Conservation (phyloP, 805 yeast genomes). For the Yamadazyma paraphyllophila region DNA sequence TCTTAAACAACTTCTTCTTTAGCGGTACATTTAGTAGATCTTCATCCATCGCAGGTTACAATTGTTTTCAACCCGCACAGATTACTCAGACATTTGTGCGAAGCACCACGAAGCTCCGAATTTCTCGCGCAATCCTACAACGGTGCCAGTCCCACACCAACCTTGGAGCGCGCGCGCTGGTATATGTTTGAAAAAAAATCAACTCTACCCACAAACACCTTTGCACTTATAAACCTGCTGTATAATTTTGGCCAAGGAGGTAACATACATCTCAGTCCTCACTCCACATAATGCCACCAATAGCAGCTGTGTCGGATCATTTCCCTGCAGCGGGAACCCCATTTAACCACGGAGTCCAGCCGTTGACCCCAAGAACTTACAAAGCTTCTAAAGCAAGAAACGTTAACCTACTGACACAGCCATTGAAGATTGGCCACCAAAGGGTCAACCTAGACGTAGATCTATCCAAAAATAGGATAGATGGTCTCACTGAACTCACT, state of each 20-base stretch:
- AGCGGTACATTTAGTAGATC: conserved; percentile 6
- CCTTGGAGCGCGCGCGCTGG: conserved; percentile 1
- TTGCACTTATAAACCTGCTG: no score
- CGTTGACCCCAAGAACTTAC: conserved; percentile 18
- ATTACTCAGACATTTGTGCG: not conserved
- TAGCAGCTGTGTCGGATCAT: conserved; percentile 8
- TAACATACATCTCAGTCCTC: not conserved
- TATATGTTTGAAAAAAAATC: not conserved
- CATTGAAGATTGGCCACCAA: conserved; percentile 81
- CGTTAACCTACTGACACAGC: conserved; percentile 35
- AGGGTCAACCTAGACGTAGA: conserved; percentile 79
- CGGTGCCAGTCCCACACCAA: not conserved
- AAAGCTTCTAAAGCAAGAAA: conserved; percentile 20
- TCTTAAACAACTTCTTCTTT: conserved; percentile 6
- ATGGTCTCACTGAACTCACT: conserved; percentile 81
- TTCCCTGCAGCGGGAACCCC: conserved; percentile 12
- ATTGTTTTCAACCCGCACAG: conserved; percentile 1
- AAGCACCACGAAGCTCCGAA: no score
- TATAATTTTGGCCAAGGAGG: not conserved
- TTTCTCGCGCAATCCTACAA: no score
- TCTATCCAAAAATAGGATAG: conserved; percentile 53
- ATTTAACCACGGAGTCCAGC: not conserved
- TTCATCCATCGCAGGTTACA: conserved; percentile 1
- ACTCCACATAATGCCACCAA: conserved; percentile 13
- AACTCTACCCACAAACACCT: not conserved